phyloP scores from a whole-genome alignment of 1,139 yeast genomes.

The Hansenula lynferdii region DNA sequence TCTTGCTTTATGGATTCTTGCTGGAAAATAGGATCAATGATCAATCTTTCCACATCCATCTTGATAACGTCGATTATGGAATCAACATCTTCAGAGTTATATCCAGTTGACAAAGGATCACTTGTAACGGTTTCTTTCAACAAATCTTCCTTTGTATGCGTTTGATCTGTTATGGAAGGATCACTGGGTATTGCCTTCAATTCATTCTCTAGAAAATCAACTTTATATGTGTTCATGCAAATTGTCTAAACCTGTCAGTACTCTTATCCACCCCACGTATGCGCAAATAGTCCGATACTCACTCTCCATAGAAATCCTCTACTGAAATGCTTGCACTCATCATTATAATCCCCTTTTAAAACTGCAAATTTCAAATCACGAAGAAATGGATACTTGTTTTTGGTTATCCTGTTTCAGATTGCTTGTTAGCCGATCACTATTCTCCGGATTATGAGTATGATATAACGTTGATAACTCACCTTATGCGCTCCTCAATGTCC shows the following conservation, averaged over 20 bases:
- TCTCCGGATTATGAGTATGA: no score
- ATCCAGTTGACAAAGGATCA: slow-evolving; percentile 7
- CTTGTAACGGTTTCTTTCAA: not conserved
- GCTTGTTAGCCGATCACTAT: no score
- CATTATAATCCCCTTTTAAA: slow-evolving; percentile 18
- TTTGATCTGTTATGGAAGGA: not conserved
- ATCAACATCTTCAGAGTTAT: slow-evolving; percentile 1
- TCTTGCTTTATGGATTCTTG: slow-evolving; percentile 32
- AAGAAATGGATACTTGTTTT: slow-evolving; percentile 13
- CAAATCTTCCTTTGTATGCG: not conserved
- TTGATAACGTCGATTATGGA: slow-evolving; percentile 45
- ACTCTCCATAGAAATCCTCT: slow-evolving; percentile 20
- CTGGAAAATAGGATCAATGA: slow-evolving; percentile 50
- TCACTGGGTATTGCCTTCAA: slow-evolving; percentile 9
- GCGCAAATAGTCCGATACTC: not conserved
- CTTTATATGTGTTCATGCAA: slow-evolving; percentile 15
- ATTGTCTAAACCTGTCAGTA: slow-evolving; percentile 5
- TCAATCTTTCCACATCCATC: slow-evolving; percentile 57
- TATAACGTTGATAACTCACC: no score
- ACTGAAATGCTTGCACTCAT: slow-evolving; percentile 11
- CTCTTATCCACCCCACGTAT: no score
- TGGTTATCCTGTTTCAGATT: slow-evolving; percentile 11
- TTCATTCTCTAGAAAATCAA: slow-evolving; percentile 15
- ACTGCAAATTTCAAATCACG: slow-evolving; percentile 17
- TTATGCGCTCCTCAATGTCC: not conserved